Base-by-base conservation (phyloP, 768 basidiomycete species). In the Gymnopilus dilepis region DNA sequence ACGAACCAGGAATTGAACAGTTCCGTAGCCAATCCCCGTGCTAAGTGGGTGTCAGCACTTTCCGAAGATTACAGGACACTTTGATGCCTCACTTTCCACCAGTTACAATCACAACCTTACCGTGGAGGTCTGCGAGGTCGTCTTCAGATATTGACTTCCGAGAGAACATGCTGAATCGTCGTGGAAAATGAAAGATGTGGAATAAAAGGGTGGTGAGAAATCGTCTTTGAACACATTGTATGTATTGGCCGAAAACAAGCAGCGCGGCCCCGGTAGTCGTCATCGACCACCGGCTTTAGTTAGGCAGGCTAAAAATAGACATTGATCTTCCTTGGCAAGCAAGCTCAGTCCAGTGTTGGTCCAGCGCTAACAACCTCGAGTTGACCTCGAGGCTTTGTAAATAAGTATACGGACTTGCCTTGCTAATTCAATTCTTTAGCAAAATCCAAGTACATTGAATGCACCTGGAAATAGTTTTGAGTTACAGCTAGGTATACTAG, bases 61-160 rank as follows among this genome's bases (percentile, higher is more conserved):
- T 11, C 17, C 6, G 33, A 38, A 40, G 17, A 21, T 4, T 1
- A 8, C 13, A 17, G 31, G 8, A 42, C 24, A 31, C 1, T 19
- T 24, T 26, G 24, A 12, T 13, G 72, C 77, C 51, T 48, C 47
- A 80, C 81, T 78, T 81, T 56, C 82, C 83, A 11, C 84, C 84
- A 0, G 82, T 83, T 30, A 84, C 80, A 19, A 86, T 66, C 0
- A 74, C 79, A 2, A 83, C 79, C 60, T 79, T 82, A 19, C 80
- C 82, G 0, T 68, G 73, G 4, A 84, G 71, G 67, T 84, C 78
- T n/a, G 76, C 74, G 15, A 84, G 72, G 56, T 85, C 83, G 15
- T 66, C 70, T 19, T 70, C 71, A 1, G 75, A 71, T 55, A 76
- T 64, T 43, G 72, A 59, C 33, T 52, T 65, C 38, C 34, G 33